A percentile compares a stretch with the other conserved stretches of the same genome.
phyloP scores from a whole-genome alignment of 495 filamentous ascomycete species.

The Daldinia vernicosa region DNA sequence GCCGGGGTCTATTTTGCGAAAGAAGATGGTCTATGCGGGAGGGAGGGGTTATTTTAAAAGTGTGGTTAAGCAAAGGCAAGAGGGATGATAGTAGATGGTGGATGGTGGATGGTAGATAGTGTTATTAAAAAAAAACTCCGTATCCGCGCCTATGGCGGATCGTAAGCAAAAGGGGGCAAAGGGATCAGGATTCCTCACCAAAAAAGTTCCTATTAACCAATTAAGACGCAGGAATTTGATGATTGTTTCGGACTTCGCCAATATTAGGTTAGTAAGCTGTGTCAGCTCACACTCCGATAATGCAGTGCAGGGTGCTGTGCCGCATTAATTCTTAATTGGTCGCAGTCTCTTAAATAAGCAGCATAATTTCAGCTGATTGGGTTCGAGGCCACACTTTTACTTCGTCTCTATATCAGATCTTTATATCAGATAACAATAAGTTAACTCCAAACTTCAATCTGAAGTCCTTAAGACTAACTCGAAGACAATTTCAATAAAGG shows the following conservation, averaged over 20 bases:
- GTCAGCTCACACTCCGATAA: conserved; percentile 3
- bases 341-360: too few relatives aligned
- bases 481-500: too few relatives aligned
- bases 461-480: too few relatives aligned
- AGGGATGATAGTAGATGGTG: neutral
- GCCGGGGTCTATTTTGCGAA: neutral
- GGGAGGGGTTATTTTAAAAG: neutral
- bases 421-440: too few relatives aligned
- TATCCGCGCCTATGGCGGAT: neutral
- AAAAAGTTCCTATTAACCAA: neutral
- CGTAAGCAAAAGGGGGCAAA: neutral
- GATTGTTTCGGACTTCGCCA: conserved; percentile 29
- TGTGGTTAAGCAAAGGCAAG: neutral
- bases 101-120: neutral
- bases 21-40: neutral
- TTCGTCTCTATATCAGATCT: too few relatives aligned
- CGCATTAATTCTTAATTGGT: too few relatives aligned
- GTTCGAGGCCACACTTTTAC: too few relatives aligned
- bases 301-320: too few relatives aligned
- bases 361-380: too few relatives aligned
- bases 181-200: neutral
- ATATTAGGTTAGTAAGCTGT: conserved; percentile 18
- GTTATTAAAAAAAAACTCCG: neutral
- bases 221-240: neutral
- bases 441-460: too few relatives aligned